Percentiles rank a stretch among this genome's conserved stretches.
Evolutionary conservation across 2,329 filamentous ascomycete species (phyloP).

Genomic region (Phialophora verrucosa): DNA sequence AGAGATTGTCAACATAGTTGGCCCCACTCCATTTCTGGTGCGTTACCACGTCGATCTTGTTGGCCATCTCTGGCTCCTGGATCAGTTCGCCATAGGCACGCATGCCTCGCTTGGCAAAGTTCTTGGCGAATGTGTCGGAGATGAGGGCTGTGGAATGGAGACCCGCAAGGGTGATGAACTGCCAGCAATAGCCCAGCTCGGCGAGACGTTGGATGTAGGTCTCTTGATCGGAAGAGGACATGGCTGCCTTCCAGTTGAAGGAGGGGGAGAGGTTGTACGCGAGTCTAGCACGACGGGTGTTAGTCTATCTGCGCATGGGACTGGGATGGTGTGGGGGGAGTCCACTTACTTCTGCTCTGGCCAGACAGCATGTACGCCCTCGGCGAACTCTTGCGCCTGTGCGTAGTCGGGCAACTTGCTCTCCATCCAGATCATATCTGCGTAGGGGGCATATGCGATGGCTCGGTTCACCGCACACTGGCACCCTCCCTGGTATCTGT

Average conservation of each 20-base stretch:
- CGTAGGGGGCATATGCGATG: conserved; percentile 88
- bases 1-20: conserved; percentile 88
- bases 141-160: conserved; percentile 95
- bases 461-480: conserved; percentile 90
- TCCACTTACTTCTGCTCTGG: conserved; percentile 87
- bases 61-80: conserved; percentile 95
- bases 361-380: conserved; percentile 91
- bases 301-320: conserved; percentile 17
- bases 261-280: conserved; percentile 98
- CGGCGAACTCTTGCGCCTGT: conserved; percentile 91
- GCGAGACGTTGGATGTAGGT: conserved; percentile 94
- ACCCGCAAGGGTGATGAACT: conserved; percentile 99
- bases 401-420: conserved; percentile 90
- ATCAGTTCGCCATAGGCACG: conserved; percentile 95
- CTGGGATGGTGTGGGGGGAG: not conserved
- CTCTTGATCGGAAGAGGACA: conserved; percentile 89
- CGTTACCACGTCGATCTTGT: conserved; percentile 89
- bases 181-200: conserved; percentile 94
- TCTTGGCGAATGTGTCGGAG: conserved; percentile 83
- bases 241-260: conserved; percentile 99
- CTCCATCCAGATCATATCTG: conserved; percentile 99
- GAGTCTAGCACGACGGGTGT: conserved; percentile 62
- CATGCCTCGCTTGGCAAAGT: conserved; percentile 85
- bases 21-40: conserved; percentile 99
- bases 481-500: conserved; percentile 88